phyloP scores from a whole-genome alignment of 176 grass and related monocot genomes.

The Oryza brachyantha region DNA sequence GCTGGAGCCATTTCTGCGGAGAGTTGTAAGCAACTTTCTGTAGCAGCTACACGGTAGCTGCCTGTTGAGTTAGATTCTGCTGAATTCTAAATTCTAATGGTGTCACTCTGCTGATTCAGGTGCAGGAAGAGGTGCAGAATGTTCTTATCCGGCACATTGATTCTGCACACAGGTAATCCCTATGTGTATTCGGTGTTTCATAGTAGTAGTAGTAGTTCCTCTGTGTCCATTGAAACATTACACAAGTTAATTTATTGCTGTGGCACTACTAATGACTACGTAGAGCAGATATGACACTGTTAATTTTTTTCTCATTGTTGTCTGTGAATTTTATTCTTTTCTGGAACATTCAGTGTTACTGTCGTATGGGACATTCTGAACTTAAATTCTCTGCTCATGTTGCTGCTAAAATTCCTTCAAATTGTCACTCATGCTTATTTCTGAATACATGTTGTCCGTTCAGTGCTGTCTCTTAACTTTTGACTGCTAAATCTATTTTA shows the following conservation, averaged over 20 bases:
- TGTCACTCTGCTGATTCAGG: conserved; percentile 38
- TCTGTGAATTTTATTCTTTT: background rate
- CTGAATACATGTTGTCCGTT: conserved; percentile 1
- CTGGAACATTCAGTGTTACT: conserved; percentile 10
- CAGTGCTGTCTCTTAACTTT: conserved; percentile 15
- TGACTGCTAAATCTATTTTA: conserved; percentile 15
- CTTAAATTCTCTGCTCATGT: background rate
- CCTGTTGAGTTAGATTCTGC: background rate
- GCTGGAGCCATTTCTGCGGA: conserved; percentile 82
- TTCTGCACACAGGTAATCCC: conserved; percentile 41
- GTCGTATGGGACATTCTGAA: background rate
- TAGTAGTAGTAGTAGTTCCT: background rate
- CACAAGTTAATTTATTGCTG: background rate
- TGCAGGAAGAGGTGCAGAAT: conserved; percentile 87
- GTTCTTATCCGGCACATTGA: conserved; percentile 69
- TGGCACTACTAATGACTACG: background rate
- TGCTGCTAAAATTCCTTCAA: background rate
- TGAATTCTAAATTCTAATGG: conserved; percentile 31
- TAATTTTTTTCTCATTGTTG: background rate
- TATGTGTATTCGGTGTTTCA: background rate
- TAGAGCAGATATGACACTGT: background rate
- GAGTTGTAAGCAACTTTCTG: conserved; percentile 52
- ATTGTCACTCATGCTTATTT: background rate
- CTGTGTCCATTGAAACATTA: background rate
- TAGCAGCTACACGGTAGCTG: background rate